Conservation (phyloP, 768 basidiomycete genomes). For the Lactarius akahatsu region DNA sequence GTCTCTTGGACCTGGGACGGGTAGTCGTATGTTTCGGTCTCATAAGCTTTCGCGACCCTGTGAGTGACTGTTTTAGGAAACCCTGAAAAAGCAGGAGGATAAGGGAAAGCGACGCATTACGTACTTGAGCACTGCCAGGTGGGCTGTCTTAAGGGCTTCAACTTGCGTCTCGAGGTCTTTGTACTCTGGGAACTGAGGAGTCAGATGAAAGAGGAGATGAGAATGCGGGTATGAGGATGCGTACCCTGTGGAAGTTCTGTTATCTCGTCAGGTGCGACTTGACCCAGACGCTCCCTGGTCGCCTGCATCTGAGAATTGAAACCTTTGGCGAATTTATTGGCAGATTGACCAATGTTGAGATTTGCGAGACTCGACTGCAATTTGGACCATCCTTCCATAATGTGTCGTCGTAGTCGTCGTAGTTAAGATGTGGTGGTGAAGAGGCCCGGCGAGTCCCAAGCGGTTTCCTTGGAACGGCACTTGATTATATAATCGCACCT, state of each 20-base stretch:
- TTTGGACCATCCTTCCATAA: conserved; percentile 63
- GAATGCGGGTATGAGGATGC: conserved; percentile 3
- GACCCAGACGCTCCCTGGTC: conserved; percentile 83
- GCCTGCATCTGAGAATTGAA: conserved; percentile 83
- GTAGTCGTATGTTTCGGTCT: conserved; percentile 85
- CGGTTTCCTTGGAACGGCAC: conserved; percentile 1
- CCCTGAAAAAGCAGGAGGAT: conserved; percentile 1
- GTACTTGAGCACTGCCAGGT: conserved; percentile 75
- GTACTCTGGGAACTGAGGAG: conserved; percentile 62
- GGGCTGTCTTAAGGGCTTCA: conserved; percentile 82
- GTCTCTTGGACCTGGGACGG: conserved; percentile 87
- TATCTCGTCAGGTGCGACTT: conserved; percentile 87
- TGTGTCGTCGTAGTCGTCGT: conserved; percentile 15
- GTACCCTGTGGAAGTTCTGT: conserved; percentile 89
- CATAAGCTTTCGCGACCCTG: conserved; percentile 88
- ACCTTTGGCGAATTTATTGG: conserved; percentile 73
- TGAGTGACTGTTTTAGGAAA: conserved; percentile 4
- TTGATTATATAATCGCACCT: conserved; percentile 11
- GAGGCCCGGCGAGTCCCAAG: not conserved
- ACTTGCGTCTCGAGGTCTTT: conserved; percentile 93
- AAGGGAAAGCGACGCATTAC: conserved; percentile 30
- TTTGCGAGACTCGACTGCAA: conserved; percentile 58
- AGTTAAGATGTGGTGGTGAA: conserved; percentile 9
- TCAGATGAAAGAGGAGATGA: not conserved
- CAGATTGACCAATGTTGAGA: conserved; percentile 73